Percentiles rank a stretch among this genome's conserved stretches.
Conservation (phyloP, 78 protist species). For the Dictyostelium citrinum region DNA sequence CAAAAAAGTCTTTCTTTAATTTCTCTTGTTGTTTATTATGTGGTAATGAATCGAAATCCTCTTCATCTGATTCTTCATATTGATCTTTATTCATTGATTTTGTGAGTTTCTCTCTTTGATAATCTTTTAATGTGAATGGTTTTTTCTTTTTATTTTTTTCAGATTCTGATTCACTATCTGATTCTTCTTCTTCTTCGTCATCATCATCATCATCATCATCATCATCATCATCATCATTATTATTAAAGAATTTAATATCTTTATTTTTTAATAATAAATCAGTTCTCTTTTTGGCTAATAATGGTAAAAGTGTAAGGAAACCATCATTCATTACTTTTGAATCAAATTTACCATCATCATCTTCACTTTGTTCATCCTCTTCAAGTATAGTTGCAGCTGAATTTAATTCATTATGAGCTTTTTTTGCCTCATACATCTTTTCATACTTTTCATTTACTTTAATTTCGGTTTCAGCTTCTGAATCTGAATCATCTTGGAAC, state of each 20-base stretch:
- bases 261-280: background rate
- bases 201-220: background rate
- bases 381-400: background rate
- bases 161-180: background rate
- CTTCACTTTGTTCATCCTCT: conserved; percentile 57
- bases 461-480: background rate
- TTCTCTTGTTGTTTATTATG: conserved; percentile 42
- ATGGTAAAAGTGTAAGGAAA: conserved; percentile 41
- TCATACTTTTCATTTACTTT: conserved; percentile 7
- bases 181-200: background rate
- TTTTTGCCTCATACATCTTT: background rate
- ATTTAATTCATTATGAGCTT: background rate
- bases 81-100: conserved; percentile 53
- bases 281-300: conserved; percentile 15
- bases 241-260: conserved; percentile 13
- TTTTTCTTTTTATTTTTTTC: background rate
- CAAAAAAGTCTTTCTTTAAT: conserved; percentile 53
- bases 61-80: conserved; percentile 30
- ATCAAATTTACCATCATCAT: conserved; percentile 55
- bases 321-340: conserved; percentile 42
- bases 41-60: conserved; percentile 33
- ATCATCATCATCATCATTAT: background rate
- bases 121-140: conserved; percentile 7
- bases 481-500: background rate
- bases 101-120: conserved; percentile 35